A percentile compares a stretch with the other conserved stretches of the same genome.
phyloP scores from a whole-genome alignment of 2,329 filamentous ascomycete genomes.

The Drechslerella coelobrocha region DNA sequence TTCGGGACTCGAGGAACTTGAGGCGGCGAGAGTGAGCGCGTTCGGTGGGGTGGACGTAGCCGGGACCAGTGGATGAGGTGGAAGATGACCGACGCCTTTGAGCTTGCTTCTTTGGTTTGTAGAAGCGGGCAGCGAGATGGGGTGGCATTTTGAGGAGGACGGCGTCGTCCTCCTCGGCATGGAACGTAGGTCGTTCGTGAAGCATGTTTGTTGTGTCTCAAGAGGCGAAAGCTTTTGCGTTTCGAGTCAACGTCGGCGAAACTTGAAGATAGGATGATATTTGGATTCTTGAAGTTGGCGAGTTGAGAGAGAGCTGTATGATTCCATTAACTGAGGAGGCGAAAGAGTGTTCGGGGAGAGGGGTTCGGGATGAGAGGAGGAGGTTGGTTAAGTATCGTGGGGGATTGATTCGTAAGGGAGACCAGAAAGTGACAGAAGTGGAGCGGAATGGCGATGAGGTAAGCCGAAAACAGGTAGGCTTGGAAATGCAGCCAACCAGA shows the following conservation, averaged over 20 bases:
- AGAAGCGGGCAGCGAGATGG: slow-evolving; percentile 79
- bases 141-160: slow-evolving; percentile 70
- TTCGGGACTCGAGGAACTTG: slow-evolving; percentile 80
- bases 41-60: slow-evolving; percentile 73
- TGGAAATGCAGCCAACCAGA: slow-evolving; percentile 22
- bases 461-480: slow-evolving; percentile 34
- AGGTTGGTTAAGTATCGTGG: slow-evolving; percentile 10
- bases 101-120: slow-evolving; percentile 70
- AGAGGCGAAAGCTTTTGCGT: slow-evolving; percentile 2
- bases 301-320: slow-evolving; percentile 16
- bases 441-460: slow-evolving; percentile 47
- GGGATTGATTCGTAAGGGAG: slow-evolving; percentile 6
- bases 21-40: slow-evolving; percentile 67
- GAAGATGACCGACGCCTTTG: slow-evolving; percentile 65
- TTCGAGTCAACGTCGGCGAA: slow-evolving; percentile 27
- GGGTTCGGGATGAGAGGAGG: slow-evolving; percentile 5
- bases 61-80: slow-evolving; percentile 69
- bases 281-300: slow-evolving; percentile 34
- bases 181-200: slow-evolving; percentile 31
- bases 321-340: slow-evolving; percentile 38
- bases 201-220: slow-evolving; percentile 13
- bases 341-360: slow-evolving; percentile 1
- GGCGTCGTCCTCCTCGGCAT: slow-evolving; percentile 44
- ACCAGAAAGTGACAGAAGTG: slow-evolving; percentile 3
- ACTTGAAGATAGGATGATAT: slow-evolving; percentile 37